Evolutionary conservation across 2,329 filamentous ascomycete species (phyloP).

Genomic region (Diplodia corticola): DNA sequence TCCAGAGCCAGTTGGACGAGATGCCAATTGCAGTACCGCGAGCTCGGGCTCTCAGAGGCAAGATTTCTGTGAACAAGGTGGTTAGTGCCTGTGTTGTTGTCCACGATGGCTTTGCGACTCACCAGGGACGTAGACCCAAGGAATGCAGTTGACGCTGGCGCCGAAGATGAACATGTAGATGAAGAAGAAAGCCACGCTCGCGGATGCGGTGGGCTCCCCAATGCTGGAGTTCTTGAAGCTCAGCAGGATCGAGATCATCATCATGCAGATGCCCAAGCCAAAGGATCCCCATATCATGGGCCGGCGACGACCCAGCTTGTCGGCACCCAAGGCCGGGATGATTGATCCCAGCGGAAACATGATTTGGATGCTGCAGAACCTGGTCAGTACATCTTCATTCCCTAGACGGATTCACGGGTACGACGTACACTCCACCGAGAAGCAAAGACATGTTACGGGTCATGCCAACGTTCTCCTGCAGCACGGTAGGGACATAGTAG

Average conservation of each 20-base stretch:
- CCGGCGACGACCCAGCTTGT: conserved; percentile 34
- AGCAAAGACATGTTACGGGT: conserved; percentile 47
- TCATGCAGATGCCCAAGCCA: conserved; percentile 36
- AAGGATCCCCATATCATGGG: conserved; percentile 37
- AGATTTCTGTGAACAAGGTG: conserved; percentile 41
- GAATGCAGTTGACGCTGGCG: conserved; percentile 51
- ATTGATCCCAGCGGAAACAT: conserved; percentile 31
- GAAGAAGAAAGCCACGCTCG: conserved; percentile 49
- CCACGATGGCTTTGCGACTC: neutral
- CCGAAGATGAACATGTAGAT: conserved; percentile 57
- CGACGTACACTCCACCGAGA: conserved; percentile 44
- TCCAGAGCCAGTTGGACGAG: conserved; percentile 41
- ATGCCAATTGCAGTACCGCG: conserved; percentile 41
- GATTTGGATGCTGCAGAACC: conserved; percentile 16
- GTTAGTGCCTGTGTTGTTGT: neutral
- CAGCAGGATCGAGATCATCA: conserved; percentile 30
- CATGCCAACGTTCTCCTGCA: conserved; percentile 46
- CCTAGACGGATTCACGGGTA: conserved; percentile 31
- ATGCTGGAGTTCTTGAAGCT: conserved; percentile 18
- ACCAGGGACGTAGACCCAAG: conserved; percentile 52
- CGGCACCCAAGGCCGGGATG: conserved; percentile 32
- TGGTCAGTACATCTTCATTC: neutral
- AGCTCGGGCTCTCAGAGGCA: conserved; percentile 34
- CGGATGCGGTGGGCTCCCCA: conserved; percentile 43
- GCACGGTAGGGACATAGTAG: conserved; percentile 21